phyloP scores from a whole-genome alignment of 179 eudicot genomes.

The Heliamphora pulchella region DNA sequence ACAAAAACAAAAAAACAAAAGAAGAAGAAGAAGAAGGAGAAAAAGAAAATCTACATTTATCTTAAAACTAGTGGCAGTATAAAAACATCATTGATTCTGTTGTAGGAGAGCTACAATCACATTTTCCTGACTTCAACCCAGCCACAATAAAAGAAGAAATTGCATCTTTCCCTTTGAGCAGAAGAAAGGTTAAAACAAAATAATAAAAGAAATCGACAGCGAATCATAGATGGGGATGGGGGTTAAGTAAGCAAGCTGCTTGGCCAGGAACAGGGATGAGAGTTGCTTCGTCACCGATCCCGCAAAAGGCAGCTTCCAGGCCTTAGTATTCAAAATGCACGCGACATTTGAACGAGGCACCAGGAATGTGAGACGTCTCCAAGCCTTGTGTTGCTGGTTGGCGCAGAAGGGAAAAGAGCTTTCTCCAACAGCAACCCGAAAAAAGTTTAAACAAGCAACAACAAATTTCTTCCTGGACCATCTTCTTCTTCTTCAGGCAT shows the following conservation, averaged over 20 bases:
- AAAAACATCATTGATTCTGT: slow-evolving; percentile 26
- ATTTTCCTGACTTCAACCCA: slow-evolving; percentile 37
- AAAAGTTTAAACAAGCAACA: slow-evolving; percentile 22
- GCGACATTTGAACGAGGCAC: slow-evolving; percentile 24
- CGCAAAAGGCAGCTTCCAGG: slow-evolving; percentile 16
- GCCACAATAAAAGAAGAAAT: slow-evolving; percentile 22
- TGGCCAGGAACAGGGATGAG: slow-evolving; percentile 16
- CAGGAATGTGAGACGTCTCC: slow-evolving; percentile 24
- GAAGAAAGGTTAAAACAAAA: slow-evolving; percentile 22
- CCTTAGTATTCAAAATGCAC: neutral
- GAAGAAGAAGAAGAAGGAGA: neutral
- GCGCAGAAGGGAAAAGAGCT: slow-evolving; percentile 24
- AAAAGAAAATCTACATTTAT: slow-evolving; percentile 33
- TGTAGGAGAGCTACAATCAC: slow-evolving; percentile 59
- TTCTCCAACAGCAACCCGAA: slow-evolving; percentile 23
- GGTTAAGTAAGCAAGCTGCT: slow-evolving; percentile 11
- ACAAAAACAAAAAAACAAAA: neutral
- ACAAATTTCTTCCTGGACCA: slow-evolving; percentile 15
- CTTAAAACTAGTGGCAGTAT: slow-evolving; percentile 39
- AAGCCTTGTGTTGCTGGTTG: slow-evolving; percentile 23
- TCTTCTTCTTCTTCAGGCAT: slow-evolving; percentile 30
- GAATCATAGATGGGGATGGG: neutral
- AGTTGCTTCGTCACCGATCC: neutral
- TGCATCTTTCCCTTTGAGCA: slow-evolving; percentile 25
- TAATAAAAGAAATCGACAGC: slow-evolving; percentile 36